phyloP scores from a whole-genome alignment of 371 early-diverging fungal genomes.

The Entomophthora muscae region DNA sequence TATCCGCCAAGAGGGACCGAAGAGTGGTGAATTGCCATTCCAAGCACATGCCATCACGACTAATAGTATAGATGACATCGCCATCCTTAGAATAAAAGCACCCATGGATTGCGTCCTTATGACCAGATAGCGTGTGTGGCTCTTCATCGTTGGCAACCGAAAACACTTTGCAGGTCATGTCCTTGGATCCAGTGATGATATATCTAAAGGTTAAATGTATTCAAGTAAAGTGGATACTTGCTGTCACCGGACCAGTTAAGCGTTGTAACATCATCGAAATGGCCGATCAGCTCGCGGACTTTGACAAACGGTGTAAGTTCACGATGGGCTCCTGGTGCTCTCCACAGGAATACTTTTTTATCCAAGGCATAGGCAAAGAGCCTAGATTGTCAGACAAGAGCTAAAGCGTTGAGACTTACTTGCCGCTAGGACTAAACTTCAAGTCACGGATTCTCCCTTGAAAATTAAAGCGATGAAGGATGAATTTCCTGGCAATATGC shows the following conservation, averaged over 20 bases:
- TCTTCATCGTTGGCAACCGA: background rate
- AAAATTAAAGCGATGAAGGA: conserved; percentile 79
- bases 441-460: conserved; percentile 57
- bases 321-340: conserved; percentile 75
- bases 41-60: conserved; percentile 76
- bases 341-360: conserved; percentile 79
- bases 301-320: conserved; percentile 87
- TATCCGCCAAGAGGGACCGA: conserved; percentile 21
- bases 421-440: conserved; percentile 63
- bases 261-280: conserved; percentile 72
- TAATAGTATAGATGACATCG: conserved; percentile 60
- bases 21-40: conserved; percentile 45
- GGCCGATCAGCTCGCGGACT: conserved; percentile 57
- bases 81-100: conserved; percentile 72
- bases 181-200: conserved; percentile 69
- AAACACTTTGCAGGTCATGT: conserved; percentile 61
- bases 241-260: conserved; percentile 80
- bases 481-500: conserved; percentile 60
- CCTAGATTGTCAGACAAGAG: conserved; percentile 12
- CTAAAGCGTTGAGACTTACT: conserved; percentile 16
- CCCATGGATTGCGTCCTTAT: conserved; percentile 68
- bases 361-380: conserved; percentile 75
- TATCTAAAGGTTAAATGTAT: conserved; percentile 18
- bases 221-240: conserved; percentile 13
- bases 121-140: conserved; percentile 64